Evolutionary conservation across 2,329 filamentous ascomycete genomes (phyloP).

Genomic region (Fulvia fulva): DNA sequence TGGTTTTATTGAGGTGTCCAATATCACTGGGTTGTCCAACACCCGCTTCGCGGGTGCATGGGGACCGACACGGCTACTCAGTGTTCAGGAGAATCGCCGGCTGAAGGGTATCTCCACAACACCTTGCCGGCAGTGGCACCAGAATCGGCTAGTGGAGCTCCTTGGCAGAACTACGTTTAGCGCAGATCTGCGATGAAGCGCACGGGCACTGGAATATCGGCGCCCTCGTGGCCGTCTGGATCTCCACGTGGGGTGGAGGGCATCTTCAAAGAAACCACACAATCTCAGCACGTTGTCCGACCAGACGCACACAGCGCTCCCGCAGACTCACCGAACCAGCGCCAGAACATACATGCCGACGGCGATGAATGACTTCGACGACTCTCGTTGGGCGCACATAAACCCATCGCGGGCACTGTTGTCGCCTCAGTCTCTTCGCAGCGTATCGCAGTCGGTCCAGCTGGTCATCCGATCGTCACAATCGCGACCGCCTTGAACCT

Average conservation of each 20-base stretch:
- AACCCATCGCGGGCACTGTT: not conserved
- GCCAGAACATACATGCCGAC: not conserved
- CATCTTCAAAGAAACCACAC: not conserved
- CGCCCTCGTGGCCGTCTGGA: not conserved
- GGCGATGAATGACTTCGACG: not conserved
- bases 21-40: too few relatives aligned
- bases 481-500: not conserved
- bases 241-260: not conserved
- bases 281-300: conserved; percentile 9
- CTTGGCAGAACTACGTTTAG: not conserved
- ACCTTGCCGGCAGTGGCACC: not conserved
- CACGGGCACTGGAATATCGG: not conserved
- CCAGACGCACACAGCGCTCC: conserved; percentile 4
- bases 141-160: not conserved
- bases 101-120: not conserved
- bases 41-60: too few relatives aligned
- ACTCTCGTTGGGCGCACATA: not conserved
- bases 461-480: not conserved
- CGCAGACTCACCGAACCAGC: not conserved
- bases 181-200: not conserved
- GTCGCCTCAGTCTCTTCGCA: not conserved
- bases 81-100: not conserved
- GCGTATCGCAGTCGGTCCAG: not conserved
- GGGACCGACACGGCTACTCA: too few relatives aligned
- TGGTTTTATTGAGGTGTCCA: too few relatives aligned